Evolutionary conservation across 257 asterid genomes (phyloP).

Genomic region (Salvia miltiorrhiza): DNA sequence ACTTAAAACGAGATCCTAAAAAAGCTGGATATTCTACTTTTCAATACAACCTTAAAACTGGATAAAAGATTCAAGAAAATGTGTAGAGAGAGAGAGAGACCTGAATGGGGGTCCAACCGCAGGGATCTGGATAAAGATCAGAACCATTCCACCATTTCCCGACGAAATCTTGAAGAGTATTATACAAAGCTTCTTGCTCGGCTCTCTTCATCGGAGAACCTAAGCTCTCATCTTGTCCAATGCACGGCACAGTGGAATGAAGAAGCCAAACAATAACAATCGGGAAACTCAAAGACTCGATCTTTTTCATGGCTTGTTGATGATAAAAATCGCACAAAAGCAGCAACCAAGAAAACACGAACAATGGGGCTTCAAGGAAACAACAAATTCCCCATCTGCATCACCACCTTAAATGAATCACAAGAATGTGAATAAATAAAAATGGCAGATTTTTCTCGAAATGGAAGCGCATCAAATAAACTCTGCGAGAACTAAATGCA

Average conservation of each 20-base stretch:
- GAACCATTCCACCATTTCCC: slow-evolving; percentile 99
- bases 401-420: background rate
- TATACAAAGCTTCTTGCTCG: slow-evolving; percentile 71
- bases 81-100: slow-evolving; percentile 15
- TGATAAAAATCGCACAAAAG: background rate
- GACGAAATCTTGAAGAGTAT: slow-evolving; percentile 85
- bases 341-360: background rate
- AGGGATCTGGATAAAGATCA: slow-evolving; percentile 98
- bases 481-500: slow-evolving; percentile 14
- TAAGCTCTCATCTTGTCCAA: slow-evolving; percentile 48
- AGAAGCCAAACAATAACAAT: slow-evolving; percentile 30
- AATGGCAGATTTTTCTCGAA: background rate
- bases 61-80: background rate
- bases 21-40: slow-evolving; percentile 18
- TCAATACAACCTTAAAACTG: slow-evolving; percentile 19
- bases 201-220: slow-evolving; percentile 65
- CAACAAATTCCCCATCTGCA: background rate
- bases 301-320: slow-evolving; percentile 36
- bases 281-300: slow-evolving; percentile 22
- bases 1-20: slow-evolving; percentile 7
- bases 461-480: slow-evolving; percentile 4
- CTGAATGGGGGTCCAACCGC: slow-evolving; percentile 99
- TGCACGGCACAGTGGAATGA: slow-evolving; percentile 36
- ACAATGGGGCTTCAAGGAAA: background rate
- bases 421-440: background rate